Conservation (phyloP, 202 grass and related monocot genomes). For the Panicum virgatum region DNA sequence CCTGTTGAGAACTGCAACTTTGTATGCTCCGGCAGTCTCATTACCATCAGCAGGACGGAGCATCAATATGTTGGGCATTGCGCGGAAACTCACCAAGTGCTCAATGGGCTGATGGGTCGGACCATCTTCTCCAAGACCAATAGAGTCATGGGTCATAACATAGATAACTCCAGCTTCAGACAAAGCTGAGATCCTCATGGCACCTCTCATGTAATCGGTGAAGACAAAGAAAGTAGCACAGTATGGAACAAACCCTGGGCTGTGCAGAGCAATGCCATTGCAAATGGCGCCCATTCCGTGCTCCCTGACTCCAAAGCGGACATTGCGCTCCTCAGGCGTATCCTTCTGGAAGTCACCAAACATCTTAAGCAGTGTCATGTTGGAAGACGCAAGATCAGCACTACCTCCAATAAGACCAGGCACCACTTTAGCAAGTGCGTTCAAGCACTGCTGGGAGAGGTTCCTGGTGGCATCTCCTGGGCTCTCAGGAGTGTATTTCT, state of each 20-base stretch:
- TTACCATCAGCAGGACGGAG: conserved; percentile 83
- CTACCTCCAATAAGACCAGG: conserved; percentile 84
- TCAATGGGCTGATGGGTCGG: conserved; percentile 89
- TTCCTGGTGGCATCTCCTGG: conserved; percentile 73
- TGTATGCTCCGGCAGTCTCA: conserved; percentile 86
- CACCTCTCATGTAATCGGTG: conserved; percentile 87
- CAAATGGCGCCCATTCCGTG: conserved; percentile 89
- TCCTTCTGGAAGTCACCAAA: conserved; percentile 88
- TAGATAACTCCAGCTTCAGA: conserved; percentile 75
- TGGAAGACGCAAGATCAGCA: conserved; percentile 90
- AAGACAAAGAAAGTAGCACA: conserved; percentile 96
- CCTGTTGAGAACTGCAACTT: conserved; percentile 70
- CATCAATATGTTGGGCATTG: conserved; percentile 92
- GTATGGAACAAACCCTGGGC: conserved; percentile 80
- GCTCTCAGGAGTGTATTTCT: conserved; percentile 79
- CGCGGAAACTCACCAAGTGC: conserved; percentile 81
- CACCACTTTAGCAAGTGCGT: conserved; percentile 74
- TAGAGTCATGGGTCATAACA: conserved; percentile 94
- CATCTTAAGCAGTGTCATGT: conserved; percentile 95
- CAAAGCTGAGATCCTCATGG: conserved; percentile 86
- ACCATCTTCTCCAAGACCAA: conserved; percentile 89
- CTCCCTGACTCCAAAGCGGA: conserved; percentile 87
- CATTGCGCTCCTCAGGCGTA: conserved; percentile 83
- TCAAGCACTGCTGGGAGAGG: conserved; percentile 78
- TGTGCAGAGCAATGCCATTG: conserved; percentile 83